Percentiles rank a stretch among this genome's conserved stretches.
Conservation (phyloP, 768 basidiomycete genomes). For the Amanita inopinata region DNA sequence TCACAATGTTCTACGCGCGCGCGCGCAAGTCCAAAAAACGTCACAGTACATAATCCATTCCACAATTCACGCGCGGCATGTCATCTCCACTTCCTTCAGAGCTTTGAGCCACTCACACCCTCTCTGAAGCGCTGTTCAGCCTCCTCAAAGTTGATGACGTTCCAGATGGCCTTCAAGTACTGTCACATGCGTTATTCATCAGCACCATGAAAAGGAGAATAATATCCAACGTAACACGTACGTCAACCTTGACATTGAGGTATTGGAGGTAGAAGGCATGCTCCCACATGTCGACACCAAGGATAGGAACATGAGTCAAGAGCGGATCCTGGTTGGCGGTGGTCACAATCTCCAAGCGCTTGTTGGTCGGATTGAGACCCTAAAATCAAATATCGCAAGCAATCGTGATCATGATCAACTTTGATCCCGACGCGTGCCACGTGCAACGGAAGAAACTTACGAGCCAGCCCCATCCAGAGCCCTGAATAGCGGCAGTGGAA, state of each 20-base stretch:
- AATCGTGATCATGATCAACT: conserved; percentile 9
- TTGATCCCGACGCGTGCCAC: not conserved
- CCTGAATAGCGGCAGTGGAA: conserved; percentile 79
- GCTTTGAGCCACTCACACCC: conserved; percentile 14
- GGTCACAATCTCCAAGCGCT: conserved; percentile 77
- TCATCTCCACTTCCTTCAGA: conserved; percentile 1
- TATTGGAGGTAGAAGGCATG: conserved; percentile 97
- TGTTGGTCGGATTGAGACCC: conserved; percentile 61
- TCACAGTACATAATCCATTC: not conserved
- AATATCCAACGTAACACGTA: conserved; percentile 35
- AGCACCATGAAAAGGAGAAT: not conserved
- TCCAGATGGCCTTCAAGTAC: conserved; percentile 76
- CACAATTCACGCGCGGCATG: no score
- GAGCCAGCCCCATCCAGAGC: conserved; percentile 96
- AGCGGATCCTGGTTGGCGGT: conserved; percentile 97
- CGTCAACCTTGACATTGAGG: conserved; percentile 88
- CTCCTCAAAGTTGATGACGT: conserved; percentile 64
- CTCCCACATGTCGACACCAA: conserved; percentile 94
- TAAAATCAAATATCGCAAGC: conserved; percentile 15
- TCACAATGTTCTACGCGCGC: not conserved
- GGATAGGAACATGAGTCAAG: conserved; percentile 64
- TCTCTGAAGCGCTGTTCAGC: conserved; percentile 58
- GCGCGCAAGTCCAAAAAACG: not conserved
- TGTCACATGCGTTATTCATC: conserved; percentile 15
- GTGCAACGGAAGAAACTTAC: conserved; percentile 35